Conservation (phyloP, 345 rosid species). For the Lepidium africanum region DNA sequence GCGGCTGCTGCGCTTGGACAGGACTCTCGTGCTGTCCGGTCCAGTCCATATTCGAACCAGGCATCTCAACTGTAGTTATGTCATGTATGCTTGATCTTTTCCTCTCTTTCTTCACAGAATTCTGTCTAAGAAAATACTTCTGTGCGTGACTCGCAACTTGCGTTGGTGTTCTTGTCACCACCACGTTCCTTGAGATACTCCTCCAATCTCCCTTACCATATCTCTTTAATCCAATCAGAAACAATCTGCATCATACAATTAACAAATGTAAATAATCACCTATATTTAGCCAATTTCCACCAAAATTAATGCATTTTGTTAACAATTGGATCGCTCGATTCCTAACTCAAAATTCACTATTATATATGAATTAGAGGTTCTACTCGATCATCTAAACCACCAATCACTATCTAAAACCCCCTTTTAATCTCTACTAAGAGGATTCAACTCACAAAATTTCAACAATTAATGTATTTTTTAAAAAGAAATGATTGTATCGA, state of each 20-base stretch:
- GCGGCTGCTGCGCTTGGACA: slow-evolving; percentile 5
- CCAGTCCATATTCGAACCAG: slow-evolving; percentile 22
- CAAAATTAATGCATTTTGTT: background rate
- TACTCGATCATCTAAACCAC: too few species aligned
- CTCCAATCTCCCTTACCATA: slow-evolving; percentile 90
- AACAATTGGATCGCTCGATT: too few species aligned
- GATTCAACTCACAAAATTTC: too few species aligned
- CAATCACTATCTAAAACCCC: too few species aligned
- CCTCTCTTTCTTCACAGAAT: slow-evolving; percentile 59
- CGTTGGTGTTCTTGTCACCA: slow-evolving; percentile 75
- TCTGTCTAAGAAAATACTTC: slow-evolving; percentile 73
- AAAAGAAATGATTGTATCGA: too few species aligned
- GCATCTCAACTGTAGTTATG: slow-evolving; percentile 45
- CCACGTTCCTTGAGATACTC: slow-evolving; percentile 79
- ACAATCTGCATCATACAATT: slow-evolving; percentile 43
- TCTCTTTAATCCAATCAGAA: slow-evolving; percentile 51
- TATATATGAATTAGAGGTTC: too few species aligned
- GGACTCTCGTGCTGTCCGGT: slow-evolving; percentile 16
- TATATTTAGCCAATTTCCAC: background rate
- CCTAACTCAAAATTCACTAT: too few species aligned
- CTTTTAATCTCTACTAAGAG: too few species aligned
- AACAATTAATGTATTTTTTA: too few species aligned
- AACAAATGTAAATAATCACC: background rate
- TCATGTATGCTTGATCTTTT: slow-evolving; percentile 84
- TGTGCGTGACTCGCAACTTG: slow-evolving; percentile 97